Base-by-base conservation (phyloP, 1,139 yeast species). In the Geotrichum aggregatum region DNA sequence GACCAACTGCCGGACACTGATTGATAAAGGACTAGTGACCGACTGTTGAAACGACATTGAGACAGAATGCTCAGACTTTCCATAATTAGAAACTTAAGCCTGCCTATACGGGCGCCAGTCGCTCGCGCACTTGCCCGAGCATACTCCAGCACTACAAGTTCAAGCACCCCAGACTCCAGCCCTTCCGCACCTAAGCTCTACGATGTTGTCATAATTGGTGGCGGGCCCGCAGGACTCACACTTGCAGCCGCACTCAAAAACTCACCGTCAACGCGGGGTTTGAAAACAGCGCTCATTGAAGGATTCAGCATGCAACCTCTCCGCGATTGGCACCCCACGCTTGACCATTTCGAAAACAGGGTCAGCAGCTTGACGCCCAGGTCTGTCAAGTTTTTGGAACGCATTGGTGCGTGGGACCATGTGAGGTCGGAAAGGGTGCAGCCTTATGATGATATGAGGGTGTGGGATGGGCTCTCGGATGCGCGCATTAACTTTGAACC, bases 161-260 rank as follows among this genome's bases (percentile, higher is more conserved):
- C 28, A 24, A 24, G 7, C 22, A 18, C 33, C 31, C 16, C 18
- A 3, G n/a, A 26, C 16, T 10, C 24, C 11, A 19, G 19, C 18
- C 13, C 19, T 11, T 22, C 38, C 8, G 6, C 30, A 14, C 49
- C 49, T 10, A 47, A 45, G 3, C 22, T 39, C 14, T 60, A 61
- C 49, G 99, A 92, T 66, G 81, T 94, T 22, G 83, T 87, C 11
- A 85, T 92, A 54, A 86, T 94, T 45, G 99, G 99, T 24, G 98
- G 96, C 5, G 99, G 99, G 0, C 96, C 98, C 0, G 98, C 98
- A 0, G 99, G 99, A 0, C 72, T 92, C 52, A 84, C 97, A 1
- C 72, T 92, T 38, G 83, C 94, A 1, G 78, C 96, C 0, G 95
- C 95, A 0, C 66, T 84, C 65, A 76, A 86, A 65, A 76, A 77